These are phyloP conservation scores for Triadica sebifera DNA, from an alignment of 345 rosid species.

Conservation along the genomic window DNA sequence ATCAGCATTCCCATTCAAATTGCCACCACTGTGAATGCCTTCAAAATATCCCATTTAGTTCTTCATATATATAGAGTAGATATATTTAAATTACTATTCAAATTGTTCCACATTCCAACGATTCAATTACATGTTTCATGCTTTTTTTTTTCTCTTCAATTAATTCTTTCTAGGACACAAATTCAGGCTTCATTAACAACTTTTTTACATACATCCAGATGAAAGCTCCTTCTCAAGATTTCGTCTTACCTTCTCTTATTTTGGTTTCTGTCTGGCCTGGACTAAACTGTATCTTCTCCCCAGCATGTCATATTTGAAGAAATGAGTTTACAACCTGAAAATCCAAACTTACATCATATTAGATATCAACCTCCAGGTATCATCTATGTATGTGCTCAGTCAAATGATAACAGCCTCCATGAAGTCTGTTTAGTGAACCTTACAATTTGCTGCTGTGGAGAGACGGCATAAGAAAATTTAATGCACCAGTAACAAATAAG, in stretches of 20 bases:
- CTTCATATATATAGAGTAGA: neutral
- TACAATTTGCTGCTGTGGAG: too few relatives aligned
- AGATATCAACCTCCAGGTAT: neutral
- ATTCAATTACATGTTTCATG: constrained; percentile 14
- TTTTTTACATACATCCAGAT: constrained; percentile 24
- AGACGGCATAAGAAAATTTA: too few relatives aligned
- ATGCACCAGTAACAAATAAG: too few relatives aligned
- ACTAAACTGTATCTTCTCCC: constrained; percentile 33
- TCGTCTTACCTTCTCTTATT: constrained; percentile 14
- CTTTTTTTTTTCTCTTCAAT: neutral
- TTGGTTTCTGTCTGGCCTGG: constrained; percentile 15
- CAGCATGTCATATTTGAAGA: constrained; percentile 45
- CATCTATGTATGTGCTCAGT: neutral
- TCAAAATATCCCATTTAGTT: too few relatives aligned
- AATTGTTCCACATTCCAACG: constrained; percentile 17
- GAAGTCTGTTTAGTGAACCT: neutral
- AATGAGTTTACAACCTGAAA: constrained; percentile 29
- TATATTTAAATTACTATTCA: constrained; percentile 5
- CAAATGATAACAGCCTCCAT: neutral
- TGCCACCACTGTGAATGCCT: too few relatives aligned
- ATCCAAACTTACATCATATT: neutral
- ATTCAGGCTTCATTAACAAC: constrained; percentile 20
- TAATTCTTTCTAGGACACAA: constrained; percentile 1
- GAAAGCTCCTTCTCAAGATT: constrained; percentile 10
- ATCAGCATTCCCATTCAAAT: too few relatives aligned